Percentiles rank a stretch among this genome's conserved stretches.
Evolutionary conservation across 2,329 filamentous ascomycete species (phyloP).

Genomic region (Torrubiellomyces zombiae): DNA sequence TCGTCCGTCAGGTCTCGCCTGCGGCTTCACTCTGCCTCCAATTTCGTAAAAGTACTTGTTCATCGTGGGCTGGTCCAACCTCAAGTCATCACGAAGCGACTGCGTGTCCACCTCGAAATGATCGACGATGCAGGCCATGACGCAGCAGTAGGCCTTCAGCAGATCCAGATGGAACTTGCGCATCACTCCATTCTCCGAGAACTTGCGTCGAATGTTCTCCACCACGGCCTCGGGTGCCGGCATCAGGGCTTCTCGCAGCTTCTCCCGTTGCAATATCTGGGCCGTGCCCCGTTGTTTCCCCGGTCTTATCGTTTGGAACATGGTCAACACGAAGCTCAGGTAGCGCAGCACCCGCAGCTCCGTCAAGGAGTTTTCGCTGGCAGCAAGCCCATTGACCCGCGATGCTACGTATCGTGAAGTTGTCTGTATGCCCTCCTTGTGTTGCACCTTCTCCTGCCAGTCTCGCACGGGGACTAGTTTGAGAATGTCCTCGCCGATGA

Average conservation of each 20-base stretch:
- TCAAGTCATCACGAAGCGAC: slow-evolving; percentile 54
- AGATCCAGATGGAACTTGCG: slow-evolving; percentile 57
- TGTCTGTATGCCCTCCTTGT: slow-evolving; percentile 37
- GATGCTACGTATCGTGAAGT: slow-evolving; percentile 48
- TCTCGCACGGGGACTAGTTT: slow-evolving; percentile 52
- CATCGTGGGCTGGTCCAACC: slow-evolving; percentile 54
- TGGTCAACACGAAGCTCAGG: slow-evolving; percentile 37
- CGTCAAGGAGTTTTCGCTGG: slow-evolving; percentile 33
- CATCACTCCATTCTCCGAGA: slow-evolving; percentile 46
- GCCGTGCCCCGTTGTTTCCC: slow-evolving; percentile 29
- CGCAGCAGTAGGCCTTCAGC: slow-evolving; percentile 57
- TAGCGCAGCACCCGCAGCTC: slow-evolving; percentile 45
- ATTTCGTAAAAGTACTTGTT: slow-evolving; percentile 60
- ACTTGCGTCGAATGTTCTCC: slow-evolving; percentile 51
- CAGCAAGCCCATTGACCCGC: slow-evolving; percentile 37
- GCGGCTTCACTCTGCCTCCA: slow-evolving; percentile 47
- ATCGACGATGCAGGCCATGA: slow-evolving; percentile 53
- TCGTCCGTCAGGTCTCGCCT: no score
- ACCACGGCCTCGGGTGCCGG: slow-evolving; percentile 45
- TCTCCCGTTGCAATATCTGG: slow-evolving; percentile 42
- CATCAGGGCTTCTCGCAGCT: slow-evolving; percentile 38
- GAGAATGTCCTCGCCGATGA: slow-evolving; percentile 54
- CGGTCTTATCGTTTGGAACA: slow-evolving; percentile 30
- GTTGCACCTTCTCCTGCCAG: slow-evolving; percentile 53
- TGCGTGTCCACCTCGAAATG: slow-evolving; percentile 57